A percentile compares a stretch with the other conserved stretches of the same genome.
phyloP scores from a whole-genome alignment of 2,329 filamentous ascomycete genomes.

The Talaromyces sp. region DNA sequence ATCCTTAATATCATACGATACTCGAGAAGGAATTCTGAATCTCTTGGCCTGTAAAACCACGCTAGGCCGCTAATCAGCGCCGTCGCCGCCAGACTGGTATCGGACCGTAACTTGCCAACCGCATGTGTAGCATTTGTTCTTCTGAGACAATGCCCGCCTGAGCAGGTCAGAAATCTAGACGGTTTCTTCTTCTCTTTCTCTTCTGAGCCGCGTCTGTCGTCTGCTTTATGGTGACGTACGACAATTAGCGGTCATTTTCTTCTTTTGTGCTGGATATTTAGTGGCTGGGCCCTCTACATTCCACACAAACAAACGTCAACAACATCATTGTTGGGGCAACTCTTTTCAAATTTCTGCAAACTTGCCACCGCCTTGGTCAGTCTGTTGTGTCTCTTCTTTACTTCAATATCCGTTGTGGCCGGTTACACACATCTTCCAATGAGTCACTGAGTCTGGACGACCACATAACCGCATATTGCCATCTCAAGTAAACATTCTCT shows the following conservation, averaged over 20 bases:
- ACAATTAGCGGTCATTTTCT: not conserved
- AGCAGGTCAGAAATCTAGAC: not conserved
- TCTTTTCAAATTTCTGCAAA: not conserved
- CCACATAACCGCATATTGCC: not conserved
- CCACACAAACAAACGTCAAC: not conserved
- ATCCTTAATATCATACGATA: not conserved
- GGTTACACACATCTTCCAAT: not conserved
- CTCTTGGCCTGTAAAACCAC: not conserved
- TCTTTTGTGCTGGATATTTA: not conserved
- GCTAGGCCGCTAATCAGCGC: not conserved
- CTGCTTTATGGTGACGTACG: not conserved
- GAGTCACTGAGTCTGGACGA: not conserved
- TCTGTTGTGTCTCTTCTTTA: not conserved
- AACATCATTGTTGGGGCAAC: not conserved
- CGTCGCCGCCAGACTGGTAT: not conserved
- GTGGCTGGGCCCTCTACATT: not conserved
- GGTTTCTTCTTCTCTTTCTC: not conserved
- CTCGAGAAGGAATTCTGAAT: not conserved
- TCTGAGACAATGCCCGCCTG: not conserved
- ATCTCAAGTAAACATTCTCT: not conserved
- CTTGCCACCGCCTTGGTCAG: not conserved
- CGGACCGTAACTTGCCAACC: not conserved
- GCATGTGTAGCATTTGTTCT: not conserved
- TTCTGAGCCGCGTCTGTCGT: not conserved
- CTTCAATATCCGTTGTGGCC: not conserved